phyloP scores from a whole-genome alignment of 352 stramenopile genomes.

The Pythium insidiosum region DNA sequence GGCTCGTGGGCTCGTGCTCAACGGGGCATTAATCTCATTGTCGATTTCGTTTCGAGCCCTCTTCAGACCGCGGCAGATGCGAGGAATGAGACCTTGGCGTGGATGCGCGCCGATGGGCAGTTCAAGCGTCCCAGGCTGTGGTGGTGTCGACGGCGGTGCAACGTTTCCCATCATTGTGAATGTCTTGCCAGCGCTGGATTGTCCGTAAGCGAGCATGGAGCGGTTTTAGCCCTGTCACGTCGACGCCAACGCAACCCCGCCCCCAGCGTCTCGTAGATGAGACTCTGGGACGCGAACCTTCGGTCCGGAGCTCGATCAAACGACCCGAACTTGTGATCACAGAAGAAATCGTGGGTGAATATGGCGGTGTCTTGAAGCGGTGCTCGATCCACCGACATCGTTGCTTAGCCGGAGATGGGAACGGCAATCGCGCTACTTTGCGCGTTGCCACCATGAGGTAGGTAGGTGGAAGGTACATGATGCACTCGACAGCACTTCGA shows the following conservation, averaged over 20 bases:
- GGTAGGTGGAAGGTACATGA: too few relatives aligned
- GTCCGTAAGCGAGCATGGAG: conserved; percentile 69
- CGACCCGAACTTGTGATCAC: conserved; percentile 74
- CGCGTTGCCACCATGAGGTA: too few relatives aligned
- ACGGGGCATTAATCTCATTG: conserved; percentile 64
- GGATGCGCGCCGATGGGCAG: conserved; percentile 1
- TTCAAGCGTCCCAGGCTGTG: too few relatives aligned
- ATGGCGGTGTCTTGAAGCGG: conserved; percentile 11
- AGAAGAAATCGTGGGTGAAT: conserved; percentile 66
- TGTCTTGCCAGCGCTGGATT: conserved; percentile 67
- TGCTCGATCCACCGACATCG: too few relatives aligned
- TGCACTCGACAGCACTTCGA: too few relatives aligned
- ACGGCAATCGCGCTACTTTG: conserved; percentile 53
- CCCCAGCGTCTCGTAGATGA: conserved; percentile 57
- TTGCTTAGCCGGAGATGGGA: conserved; percentile 18
- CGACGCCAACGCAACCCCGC: conserved; percentile 37
- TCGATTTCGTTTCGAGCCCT: conserved; percentile 33
- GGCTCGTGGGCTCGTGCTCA: conserved; percentile 47
- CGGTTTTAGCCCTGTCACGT: conserved; percentile 60
- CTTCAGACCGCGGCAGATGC: conserved; percentile 42
- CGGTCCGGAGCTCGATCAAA: conserved; percentile 25
- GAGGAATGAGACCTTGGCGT: conserved; percentile 41
- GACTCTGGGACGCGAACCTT: conserved; percentile 33
- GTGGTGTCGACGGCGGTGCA: too few relatives aligned
- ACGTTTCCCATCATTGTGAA: conserved; percentile 55